Evolutionary conservation across 2,329 filamentous ascomycete genomes (phyloP), one percentile per base, ranked within the genome.

Genomic region (Pseudocercospora musae): DNA sequence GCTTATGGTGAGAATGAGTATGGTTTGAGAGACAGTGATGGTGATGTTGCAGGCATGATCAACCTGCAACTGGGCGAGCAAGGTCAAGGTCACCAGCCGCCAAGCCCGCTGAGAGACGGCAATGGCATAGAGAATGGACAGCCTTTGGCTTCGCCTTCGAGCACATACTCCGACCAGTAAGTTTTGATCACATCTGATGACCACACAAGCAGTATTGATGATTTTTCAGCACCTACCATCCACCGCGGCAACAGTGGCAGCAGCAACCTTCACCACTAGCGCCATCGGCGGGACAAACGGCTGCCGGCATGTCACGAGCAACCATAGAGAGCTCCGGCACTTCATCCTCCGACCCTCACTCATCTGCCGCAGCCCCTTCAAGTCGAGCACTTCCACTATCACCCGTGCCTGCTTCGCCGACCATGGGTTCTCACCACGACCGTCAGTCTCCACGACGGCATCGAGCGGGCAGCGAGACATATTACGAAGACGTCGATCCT

Each of bases 401-500:
- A 7, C 70, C 71, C 3, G 62, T 72, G 4, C 64, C 67, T 56
- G 69, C 66, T 15, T 74, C 73, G 5, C 71, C 73, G 11, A 62
- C 62, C 21, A 46, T 57, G 21, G 20, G 25, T 21, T 61, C 58
- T 20, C 21, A 21, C 15, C 60, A 42, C 56, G 52, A 49, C 50
- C 18, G 44, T 1, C 49, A 59, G n/a, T 57, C 63, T 25, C 49
- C 62, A 23, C 54, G 60, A 10, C 40, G 68, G 53, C 73, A 74
- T 27, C 74, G 76, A 40, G 70, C 70, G 23, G 76, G 70, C 55
- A 81, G 82, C 18, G 76, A 80, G 48, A 78, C 84, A 65, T 98
- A 98, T 78, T 96, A 96, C 73, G 95, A 98, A 81, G 94, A 98
- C 74, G 87, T 96, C 11, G 92, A 96, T 68, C 92, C 94, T 49